Evolutionary conservation across 2,329 filamentous ascomycete genomes (phyloP).

Genomic region (Arachnomyces sp.): DNA sequence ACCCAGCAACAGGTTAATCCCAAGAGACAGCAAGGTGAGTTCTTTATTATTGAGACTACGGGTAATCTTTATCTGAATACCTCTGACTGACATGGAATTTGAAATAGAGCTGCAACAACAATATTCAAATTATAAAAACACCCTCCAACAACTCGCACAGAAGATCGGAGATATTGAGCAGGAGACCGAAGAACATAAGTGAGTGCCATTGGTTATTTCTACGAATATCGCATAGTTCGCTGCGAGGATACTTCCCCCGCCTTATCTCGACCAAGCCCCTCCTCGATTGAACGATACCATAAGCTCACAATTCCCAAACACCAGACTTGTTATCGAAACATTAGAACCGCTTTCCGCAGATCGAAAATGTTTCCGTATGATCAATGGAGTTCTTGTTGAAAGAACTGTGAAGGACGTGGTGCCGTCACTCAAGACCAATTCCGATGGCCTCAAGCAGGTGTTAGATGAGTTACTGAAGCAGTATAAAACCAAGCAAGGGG

Average conservation of each 20-base stretch:
- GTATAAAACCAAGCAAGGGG: constrained; percentile 89
- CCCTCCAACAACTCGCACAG: constrained; percentile 82
- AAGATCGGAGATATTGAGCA: constrained; percentile 98
- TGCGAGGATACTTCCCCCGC: constrained; percentile 2
- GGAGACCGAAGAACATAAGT: constrained; percentile 98
- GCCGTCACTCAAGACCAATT: constrained; percentile 85
- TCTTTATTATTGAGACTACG: not conserved
- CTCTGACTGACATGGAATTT: not conserved
- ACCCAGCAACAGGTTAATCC: constrained; percentile 33
- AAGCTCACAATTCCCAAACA: constrained; percentile 10
- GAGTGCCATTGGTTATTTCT: constrained; percentile 30
- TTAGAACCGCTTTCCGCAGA: constrained; percentile 72
- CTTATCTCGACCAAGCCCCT: not conserved
- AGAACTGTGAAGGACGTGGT: constrained; percentile 88
- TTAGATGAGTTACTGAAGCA: constrained; percentile 92
- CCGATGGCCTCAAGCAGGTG: constrained; percentile 87
- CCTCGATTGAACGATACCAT: not conserved
- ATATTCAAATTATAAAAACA: constrained; percentile 54
- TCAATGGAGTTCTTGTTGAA: constrained; percentile 94
- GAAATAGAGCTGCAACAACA: constrained; percentile 41
- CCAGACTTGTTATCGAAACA: constrained; percentile 87
- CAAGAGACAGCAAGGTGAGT: constrained; percentile 42
- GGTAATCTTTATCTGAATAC: not conserved
- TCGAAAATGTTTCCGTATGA: constrained; percentile 97
- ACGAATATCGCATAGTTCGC: constrained; percentile 8